Evolutionary conservation across 805 yeast genomes (phyloP).

Genomic region (Cyberlindnera lachancei): DNA sequence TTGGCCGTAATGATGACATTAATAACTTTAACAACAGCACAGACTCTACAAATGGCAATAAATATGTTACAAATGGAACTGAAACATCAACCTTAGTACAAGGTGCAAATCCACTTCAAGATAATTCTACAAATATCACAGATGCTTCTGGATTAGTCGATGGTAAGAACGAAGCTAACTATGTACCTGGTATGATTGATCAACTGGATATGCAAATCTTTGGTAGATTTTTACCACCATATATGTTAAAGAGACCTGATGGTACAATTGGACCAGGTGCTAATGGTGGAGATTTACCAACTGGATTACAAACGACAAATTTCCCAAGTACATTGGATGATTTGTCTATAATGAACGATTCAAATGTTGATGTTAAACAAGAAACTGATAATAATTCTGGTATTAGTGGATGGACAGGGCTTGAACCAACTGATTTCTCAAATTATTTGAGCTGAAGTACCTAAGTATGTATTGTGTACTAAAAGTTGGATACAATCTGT

Average conservation of each 20-base stretch:
- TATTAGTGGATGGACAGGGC: background rate
- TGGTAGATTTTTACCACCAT: slow-evolving; percentile 79
- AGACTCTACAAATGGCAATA: too few relatives aligned
- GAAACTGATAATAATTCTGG: background rate
- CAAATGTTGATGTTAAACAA: slow-evolving; percentile 1
- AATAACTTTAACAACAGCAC: too few relatives aligned
- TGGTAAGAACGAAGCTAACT: slow-evolving; percentile 20
- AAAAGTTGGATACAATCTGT: too few relatives aligned
- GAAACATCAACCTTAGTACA: too few relatives aligned
- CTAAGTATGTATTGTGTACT: too few relatives aligned
- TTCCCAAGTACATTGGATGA: slow-evolving; percentile 18
- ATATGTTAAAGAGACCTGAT: slow-evolving; percentile 46
- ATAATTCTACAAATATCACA: background rate
- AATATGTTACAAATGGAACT: background rate
- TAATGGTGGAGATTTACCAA: slow-evolving; percentile 23
- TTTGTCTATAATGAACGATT: slow-evolving; percentile 12
- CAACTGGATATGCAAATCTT: slow-evolving; percentile 78
- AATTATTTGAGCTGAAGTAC: slow-evolving; percentile 1
- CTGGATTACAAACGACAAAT: slow-evolving; percentile 19
- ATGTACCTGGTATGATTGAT: slow-evolving; percentile 80
- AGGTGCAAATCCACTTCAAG: too few relatives aligned
- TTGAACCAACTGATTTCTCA: slow-evolving; percentile 2
- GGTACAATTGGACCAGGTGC: slow-evolving; percentile 22
- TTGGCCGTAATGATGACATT: too few relatives aligned
- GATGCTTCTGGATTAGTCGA: background rate